Base-by-base conservation (phyloP, 495 filamentous ascomycete species). In the Schizothecium vesticola region DNA sequence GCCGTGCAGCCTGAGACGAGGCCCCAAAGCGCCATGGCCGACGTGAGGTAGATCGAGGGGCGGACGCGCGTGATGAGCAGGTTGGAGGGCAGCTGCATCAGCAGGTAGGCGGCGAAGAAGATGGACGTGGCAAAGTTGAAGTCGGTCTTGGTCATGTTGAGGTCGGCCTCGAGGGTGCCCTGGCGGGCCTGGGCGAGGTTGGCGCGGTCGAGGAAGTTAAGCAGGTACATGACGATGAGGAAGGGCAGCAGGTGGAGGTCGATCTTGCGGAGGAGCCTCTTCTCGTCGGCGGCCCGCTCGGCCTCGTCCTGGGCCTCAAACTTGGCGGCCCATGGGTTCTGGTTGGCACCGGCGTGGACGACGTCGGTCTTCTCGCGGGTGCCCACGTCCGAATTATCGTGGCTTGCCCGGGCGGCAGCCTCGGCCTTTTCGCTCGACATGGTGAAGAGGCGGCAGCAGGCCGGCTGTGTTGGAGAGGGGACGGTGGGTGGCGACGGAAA, bases 21-120 rank as follows among this genome's bases (percentile, higher is more conserved):
- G 19, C 87, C 88, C 88, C 89, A 91, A 0, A 87, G 70, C 3
- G 85, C 73, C 86, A 89, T 90, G 19, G 84, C 80, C 0, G 69
- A 68, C 1, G 84, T 83, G 7, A 91, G 81, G 65, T 88, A 89
- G 6, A 84, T 57, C 3, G 81, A 83, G 6, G 87, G 87, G 24
- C 78, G 68, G 12, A 77, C 23, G 8, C 76, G 71, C 3, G 71
- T 86, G n/a, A 88, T 74, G 21, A 88, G 74, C 59, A 87, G 75
- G 68, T 88, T 88, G 6, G 82, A 85, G 0, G 85, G 86, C 3
- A 88, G 74, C 73, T 86, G 84, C 77, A 86, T 84, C 25, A 85
- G 74, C 19, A 86, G 69, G 71, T 86, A 87, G 7, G 81, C 84
- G 25, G 87, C 84, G 67, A 87, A 87, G 22, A 87, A 75, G 73